Conservation (phyloP, 352 stramenopile species). For the Phytopythium ostracodes region DNA sequence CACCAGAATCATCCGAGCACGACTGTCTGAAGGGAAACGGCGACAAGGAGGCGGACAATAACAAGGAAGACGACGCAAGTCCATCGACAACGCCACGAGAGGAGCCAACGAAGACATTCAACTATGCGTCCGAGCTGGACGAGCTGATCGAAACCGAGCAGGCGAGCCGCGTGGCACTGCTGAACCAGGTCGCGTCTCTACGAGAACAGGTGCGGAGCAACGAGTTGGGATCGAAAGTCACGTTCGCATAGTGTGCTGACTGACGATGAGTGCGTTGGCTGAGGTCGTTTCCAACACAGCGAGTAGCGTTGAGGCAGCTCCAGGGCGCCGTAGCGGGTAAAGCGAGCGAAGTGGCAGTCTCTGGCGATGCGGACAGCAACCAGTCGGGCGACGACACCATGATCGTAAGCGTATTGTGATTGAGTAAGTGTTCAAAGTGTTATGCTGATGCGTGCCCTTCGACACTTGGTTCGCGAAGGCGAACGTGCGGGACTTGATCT, state of each 20-base stretch:
- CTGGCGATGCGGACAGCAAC: slow-evolving; percentile 18
- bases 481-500: slow-evolving; percentile 45
- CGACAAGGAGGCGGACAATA: slow-evolving; percentile 5
- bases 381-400: slow-evolving; percentile 15
- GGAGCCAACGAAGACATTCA: not conserved
- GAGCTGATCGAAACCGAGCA: slow-evolving; percentile 50
- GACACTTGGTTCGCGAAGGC: slow-evolving; percentile 10
- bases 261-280: not conserved
- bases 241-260: not conserved
- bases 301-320: slow-evolving; percentile 50
- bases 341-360: not conserved
- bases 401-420: slow-evolving; percentile 7
- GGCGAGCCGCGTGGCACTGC: slow-evolving; percentile 35
- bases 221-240: not conserved
- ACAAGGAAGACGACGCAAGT: not conserved
- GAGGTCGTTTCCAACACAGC: slow-evolving; percentile 12
- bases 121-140: slow-evolving; percentile 43
- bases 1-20: slow-evolving; percentile 7
- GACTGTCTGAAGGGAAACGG: slow-evolving; percentile 8
- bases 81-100: not conserved
- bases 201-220: slow-evolving; percentile 38
- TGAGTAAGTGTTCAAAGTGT: not conserved
- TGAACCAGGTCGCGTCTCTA: slow-evolving; percentile 54
- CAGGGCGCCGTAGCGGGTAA: slow-evolving; percentile 18
- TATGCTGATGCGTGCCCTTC: not conserved